These are phyloP conservation scores for Apiospora arundinis DNA, from an alignment of 2,329 filamentous ascomycete species.

Conservation along the genomic window DNA sequence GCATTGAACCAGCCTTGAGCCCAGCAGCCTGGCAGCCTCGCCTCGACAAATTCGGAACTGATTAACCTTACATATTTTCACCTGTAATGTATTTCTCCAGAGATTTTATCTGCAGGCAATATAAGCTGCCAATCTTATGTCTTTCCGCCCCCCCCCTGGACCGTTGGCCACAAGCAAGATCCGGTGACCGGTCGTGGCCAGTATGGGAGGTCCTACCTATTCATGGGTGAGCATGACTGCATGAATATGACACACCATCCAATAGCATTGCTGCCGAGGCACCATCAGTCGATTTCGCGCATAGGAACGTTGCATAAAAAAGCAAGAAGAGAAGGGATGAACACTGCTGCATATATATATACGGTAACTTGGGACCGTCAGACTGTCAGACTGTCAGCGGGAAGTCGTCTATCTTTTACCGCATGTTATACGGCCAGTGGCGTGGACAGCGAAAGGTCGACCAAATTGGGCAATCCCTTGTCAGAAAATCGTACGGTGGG, in stretches of 20 bases:
- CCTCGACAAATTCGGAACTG: not conserved
- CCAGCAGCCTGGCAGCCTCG: not conserved
- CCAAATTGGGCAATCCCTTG: not conserved
- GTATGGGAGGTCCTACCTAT: not conserved
- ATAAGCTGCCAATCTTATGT: not conserved
- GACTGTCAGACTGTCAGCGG: not conserved
- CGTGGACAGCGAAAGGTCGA: not conserved
- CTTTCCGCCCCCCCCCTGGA: not conserved
- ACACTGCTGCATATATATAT: not conserved
- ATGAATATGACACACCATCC: not conserved
- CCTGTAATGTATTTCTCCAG: not conserved
- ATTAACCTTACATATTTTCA: not conserved
- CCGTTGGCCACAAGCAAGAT: not conserved
- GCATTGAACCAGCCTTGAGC: not conserved
- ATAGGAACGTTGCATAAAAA: not conserved
- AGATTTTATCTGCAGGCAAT: not conserved
- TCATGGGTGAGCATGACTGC: not conserved
- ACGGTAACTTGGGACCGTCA: not conserved
- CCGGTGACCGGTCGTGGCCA: not conserved
- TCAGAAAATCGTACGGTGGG: not conserved
- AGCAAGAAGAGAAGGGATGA: not conserved
- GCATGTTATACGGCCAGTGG: not conserved
- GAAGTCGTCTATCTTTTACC: not conserved
- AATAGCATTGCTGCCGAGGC: not conserved
- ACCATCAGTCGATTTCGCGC: not conserved